A percentile compares a stretch with the other conserved stretches of the same genome.
phyloP scores from a whole-genome alignment of 805 yeast genomes.

The Candida easanensis region DNA sequence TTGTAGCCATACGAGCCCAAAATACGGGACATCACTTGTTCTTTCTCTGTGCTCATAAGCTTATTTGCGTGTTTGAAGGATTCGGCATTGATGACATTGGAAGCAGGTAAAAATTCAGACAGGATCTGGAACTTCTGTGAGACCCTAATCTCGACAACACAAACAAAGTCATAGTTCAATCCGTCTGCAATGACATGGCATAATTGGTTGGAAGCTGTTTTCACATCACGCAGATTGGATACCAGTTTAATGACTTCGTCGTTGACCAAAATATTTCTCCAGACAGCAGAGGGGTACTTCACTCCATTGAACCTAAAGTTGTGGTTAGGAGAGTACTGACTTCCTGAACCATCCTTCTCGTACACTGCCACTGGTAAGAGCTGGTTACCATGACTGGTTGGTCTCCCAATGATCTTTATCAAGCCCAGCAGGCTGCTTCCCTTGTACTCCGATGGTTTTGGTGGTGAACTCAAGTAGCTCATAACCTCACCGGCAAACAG shows the following conservation, averaged over 20 bases:
- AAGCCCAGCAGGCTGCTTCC: constrained; percentile 9
- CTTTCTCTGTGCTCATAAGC: constrained; percentile 36
- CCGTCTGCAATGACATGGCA: constrained; percentile 36
- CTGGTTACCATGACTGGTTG: constrained; percentile 44
- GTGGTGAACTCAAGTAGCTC: constrained; percentile 37
- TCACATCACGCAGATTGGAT: constrained; percentile 37
- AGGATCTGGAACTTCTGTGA: constrained; percentile 44
- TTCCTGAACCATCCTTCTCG: constrained; percentile 65
- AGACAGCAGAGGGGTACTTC: constrained; percentile 18
- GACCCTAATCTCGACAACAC: constrained; percentile 48
- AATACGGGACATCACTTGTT: constrained; percentile 41
- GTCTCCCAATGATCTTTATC: constrained; percentile 47
- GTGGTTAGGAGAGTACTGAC: constrained; percentile 51
- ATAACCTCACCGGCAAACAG: constrained; percentile 41
- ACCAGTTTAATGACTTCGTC: constrained; percentile 36
- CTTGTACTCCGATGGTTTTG: constrained; percentile 8
- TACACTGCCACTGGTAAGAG: constrained; percentile 39
- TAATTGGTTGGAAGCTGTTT: constrained; percentile 40
- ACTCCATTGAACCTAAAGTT: constrained; percentile 42
- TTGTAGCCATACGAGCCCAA: constrained; percentile 41
- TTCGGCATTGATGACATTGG: constrained; percentile 43
- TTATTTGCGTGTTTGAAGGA: constrained; percentile 38
- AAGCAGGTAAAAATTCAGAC: constrained; percentile 42
- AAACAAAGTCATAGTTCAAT: constrained; percentile 41
- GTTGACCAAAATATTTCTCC: constrained; percentile 30